A percentile compares a stretch with the other conserved stretches of the same genome.
These are phyloP conservation scores for Antarctomyces pellizariae DNA, from an alignment of 495 filamentous ascomycete species.

Conservation along the genomic window DNA sequence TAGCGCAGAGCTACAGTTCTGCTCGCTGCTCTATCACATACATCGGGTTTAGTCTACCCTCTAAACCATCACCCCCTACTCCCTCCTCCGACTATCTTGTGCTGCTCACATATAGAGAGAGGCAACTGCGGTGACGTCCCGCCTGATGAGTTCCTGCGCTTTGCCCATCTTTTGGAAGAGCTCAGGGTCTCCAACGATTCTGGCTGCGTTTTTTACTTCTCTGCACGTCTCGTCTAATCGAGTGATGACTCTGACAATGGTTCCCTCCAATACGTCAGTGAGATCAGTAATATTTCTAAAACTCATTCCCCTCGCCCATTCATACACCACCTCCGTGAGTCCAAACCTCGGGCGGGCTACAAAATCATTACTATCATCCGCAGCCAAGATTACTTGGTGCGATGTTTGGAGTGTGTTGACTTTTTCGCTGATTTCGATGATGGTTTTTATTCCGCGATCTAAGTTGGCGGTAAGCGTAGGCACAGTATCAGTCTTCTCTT, in stretches of 20 bases:
- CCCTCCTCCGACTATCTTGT: no score
- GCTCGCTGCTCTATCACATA: no score
- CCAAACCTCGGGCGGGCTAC: constrained; percentile 70
- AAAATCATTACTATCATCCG: constrained; percentile 82
- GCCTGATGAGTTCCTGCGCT: constrained; percentile 90
- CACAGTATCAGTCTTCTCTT: constrained; percentile 74
- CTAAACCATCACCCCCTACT: no score
- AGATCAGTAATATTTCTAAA: constrained; percentile 95
- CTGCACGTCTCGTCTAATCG: constrained; percentile 86
- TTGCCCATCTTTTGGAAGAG: constrained; percentile 89
- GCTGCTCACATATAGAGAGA: constrained; percentile 61
- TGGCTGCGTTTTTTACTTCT: constrained; percentile 90
- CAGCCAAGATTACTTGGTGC: constrained; percentile 74
- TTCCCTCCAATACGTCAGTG: constrained; percentile 91
- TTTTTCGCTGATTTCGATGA: constrained; percentile 70
- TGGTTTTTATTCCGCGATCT: constrained; percentile 64
- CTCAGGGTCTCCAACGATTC: constrained; percentile 86
- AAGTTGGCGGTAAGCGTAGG: constrained; percentile 70
- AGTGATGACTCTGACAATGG: constrained; percentile 82
- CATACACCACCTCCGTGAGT: constrained; percentile 90
- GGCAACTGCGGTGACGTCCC: constrained; percentile 81
- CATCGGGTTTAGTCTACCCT: no score
- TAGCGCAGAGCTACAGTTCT: no score
- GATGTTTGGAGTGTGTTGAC: constrained; percentile 70
- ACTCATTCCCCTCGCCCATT: constrained; percentile 93